Percentiles rank a stretch among this genome's conserved stretches.
Evolutionary conservation across 805 yeast genomes (phyloP).

Genomic region (Ogataea siamensis): DNA sequence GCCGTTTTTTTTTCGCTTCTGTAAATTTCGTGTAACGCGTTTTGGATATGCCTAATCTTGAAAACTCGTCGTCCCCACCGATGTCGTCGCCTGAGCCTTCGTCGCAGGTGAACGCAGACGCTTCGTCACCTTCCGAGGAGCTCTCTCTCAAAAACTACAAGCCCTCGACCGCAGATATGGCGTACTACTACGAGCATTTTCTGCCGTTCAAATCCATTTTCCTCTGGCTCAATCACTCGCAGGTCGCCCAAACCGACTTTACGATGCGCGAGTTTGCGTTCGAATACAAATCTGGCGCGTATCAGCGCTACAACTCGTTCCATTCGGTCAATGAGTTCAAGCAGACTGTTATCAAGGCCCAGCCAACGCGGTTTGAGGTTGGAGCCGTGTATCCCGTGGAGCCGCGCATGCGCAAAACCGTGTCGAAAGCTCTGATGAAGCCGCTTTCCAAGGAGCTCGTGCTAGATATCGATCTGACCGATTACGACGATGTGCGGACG

Average conservation of each 20-base stretch:
- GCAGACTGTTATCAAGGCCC: slow-evolving; percentile 64
- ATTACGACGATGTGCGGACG: slow-evolving; percentile 89
- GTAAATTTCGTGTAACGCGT: slow-evolving; percentile 11
- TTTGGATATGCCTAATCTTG: slow-evolving; percentile 9
- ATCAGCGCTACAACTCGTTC: slow-evolving; percentile 85
- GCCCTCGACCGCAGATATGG: slow-evolving; percentile 62
- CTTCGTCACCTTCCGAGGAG: slow-evolving; percentile 13
- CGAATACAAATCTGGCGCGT: slow-evolving; percentile 83
- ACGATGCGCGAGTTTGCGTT: slow-evolving; percentile 91
- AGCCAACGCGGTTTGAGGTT: slow-evolving; percentile 89
- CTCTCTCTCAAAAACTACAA: slow-evolving; percentile 18
- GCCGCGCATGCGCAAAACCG: slow-evolving; percentile 79
- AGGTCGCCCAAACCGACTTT: slow-evolving; percentile 70
- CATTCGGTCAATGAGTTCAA: slow-evolving; percentile 68
- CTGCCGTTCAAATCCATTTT: slow-evolving; percentile 79
- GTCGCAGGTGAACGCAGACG: slow-evolving; percentile 20
- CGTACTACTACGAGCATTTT: slow-evolving; percentile 62
- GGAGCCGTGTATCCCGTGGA: slow-evolving; percentile 89
- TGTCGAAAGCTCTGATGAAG: slow-evolving; percentile 73
- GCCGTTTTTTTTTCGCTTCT: not conserved
- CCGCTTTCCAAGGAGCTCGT: slow-evolving; percentile 86
- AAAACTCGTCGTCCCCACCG: slow-evolving; percentile 11
- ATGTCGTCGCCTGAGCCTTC: slow-evolving; percentile 23
- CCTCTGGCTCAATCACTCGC: slow-evolving; percentile 88
- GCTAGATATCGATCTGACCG: slow-evolving; percentile 96